Conservation (phyloP, 306 rosid genomes). For the Dalbergia cochinchinensis region DNA sequence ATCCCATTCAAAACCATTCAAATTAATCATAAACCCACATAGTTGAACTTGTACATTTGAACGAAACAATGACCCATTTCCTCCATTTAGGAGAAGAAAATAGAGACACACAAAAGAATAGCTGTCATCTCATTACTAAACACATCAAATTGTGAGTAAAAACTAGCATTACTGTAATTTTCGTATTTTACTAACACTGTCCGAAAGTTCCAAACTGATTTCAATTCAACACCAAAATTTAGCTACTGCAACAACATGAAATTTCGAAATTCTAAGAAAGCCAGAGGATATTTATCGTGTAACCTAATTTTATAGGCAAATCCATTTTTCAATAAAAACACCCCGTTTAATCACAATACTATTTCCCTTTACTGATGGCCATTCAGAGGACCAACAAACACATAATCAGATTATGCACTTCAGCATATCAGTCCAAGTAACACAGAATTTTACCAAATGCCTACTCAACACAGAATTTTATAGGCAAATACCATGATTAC, state of each 20-base stretch:
- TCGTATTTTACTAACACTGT: background rate
- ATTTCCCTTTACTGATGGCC: slow-evolving; percentile 11
- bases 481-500: no score
- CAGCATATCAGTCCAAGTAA: slow-evolving; percentile 35
- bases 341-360: background rate
- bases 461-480: no score
- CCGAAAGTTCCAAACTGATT: slow-evolving; percentile 18
- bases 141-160: background rate
- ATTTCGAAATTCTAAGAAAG: background rate
- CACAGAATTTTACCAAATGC: slow-evolving; percentile 13
- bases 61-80: no score
- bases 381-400: slow-evolving; percentile 11
- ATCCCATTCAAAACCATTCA: no score
- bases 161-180: slow-evolving; percentile 2
- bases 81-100: no score
- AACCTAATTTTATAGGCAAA: background rate
- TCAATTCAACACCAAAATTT: background rate
- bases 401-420: background rate
- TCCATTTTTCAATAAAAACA: background rate
- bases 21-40: no score
- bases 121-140: no score
- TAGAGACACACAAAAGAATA: no score
- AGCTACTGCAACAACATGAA: background rate
- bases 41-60: no score
- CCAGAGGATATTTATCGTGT: background rate